Conservation (phyloP, 345 rosid species). For the Raphanus raphanistrum region DNA sequence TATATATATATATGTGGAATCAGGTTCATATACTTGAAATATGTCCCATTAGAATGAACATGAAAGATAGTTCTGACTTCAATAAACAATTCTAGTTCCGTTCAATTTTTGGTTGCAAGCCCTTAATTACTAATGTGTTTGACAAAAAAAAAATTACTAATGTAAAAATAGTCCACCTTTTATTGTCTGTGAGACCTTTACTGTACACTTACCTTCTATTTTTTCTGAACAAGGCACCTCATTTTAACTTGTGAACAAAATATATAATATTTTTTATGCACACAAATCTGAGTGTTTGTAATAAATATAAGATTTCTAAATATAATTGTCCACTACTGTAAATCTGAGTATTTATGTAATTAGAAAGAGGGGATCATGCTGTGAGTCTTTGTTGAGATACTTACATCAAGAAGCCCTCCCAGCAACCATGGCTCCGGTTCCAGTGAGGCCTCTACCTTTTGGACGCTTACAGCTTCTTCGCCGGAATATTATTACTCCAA, state of each 20-base stretch:
- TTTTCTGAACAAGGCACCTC: background rate
- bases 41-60: too few relatives aligned
- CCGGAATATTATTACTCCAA: background rate
- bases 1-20: too few relatives aligned
- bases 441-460: slow-evolving; percentile 31
- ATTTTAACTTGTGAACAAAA: background rate
- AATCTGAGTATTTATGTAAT: slow-evolving; percentile 3
- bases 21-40: too few relatives aligned
- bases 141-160: background rate
- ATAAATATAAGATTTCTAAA: slow-evolving; percentile 12
- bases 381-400: slow-evolving; percentile 16
- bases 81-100: background rate
- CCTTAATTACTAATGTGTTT: background rate
- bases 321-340: background rate
- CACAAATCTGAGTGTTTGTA: slow-evolving; percentile 19
- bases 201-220: background rate
- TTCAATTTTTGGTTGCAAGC: background rate
- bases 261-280: background rate
- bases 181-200: background rate
- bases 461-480: slow-evolving; percentile 20
- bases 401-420: slow-evolving; percentile 8
- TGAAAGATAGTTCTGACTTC: too few relatives aligned
- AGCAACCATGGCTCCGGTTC: slow-evolving; percentile 31
- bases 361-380: slow-evolving; percentile 27
- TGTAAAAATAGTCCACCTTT: background rate